Base-by-base conservation (phyloP, 768 basidiomycete genomes). In the Hygrophorus pudorinus region DNA sequence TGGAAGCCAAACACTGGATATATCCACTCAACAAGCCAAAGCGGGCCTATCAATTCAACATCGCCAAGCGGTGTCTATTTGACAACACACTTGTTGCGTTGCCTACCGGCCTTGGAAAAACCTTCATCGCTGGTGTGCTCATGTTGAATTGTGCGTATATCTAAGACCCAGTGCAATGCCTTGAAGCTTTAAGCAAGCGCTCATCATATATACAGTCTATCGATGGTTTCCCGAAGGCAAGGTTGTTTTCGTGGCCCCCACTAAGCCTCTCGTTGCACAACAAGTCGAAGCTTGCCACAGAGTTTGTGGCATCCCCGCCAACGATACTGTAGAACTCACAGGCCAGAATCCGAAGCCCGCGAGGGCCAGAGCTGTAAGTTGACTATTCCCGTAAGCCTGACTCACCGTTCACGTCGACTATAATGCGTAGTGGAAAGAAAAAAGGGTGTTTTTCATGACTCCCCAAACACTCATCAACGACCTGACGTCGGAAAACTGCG, bases 31-130 rank as follows among this genome's bases (percentile, higher is more conserved):
- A 98, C 57, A 72, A 76, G 28, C 78, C 84, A 1, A 85, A 87
- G 53, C 84, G 96, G 49, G 85, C 87, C 52, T 99, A 98, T 56
- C 96, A 99, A 54, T 93, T 74, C 59, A 94, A 96, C 47, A 97
- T 99, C 47, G 84, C 90, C 46, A 79, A 73, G 55, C 72, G 77
- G 24, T 85, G 81, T 53, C 70, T 99, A 17, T 90, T 86, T 55
- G 86, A 97, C 18, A 98, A 99, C 56, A 87, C 89, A 5, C 75
- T 99, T 6, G 92, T 97, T 21, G 85, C 92, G 0, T 66, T 99
- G 11, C 96, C 96, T 1, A 99, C 96, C 0, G 96, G 96, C 36
- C 67, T 98, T 10, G 96, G 96, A 12, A 99, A 99, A 65, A 99
- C 96, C 0, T 98, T 99, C 55, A 85, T 99, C 48, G 96, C 96